These are phyloP conservation scores for Penicillium crystallinum DNA, from an alignment of 495 filamentous ascomycete genomes.

Conservation along the genomic window DNA sequence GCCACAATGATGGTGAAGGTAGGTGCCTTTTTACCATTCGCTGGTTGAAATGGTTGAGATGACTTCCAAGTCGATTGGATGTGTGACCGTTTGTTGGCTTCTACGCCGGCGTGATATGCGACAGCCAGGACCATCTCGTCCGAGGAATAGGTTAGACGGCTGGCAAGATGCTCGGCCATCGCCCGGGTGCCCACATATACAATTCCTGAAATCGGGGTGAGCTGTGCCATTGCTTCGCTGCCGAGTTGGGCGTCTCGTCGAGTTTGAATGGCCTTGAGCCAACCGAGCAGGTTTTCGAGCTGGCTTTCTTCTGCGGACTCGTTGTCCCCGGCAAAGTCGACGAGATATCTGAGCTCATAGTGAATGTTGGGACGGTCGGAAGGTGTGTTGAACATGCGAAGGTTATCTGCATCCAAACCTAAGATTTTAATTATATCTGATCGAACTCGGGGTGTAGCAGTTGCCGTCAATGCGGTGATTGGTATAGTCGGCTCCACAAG, in stretches of 20 bases:
- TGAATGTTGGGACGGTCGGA: slow-evolving; percentile 82
- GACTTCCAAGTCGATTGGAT: slow-evolving; percentile 67
- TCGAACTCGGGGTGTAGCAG: slow-evolving; percentile 74
- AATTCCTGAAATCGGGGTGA: slow-evolving; percentile 69
- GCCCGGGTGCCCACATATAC: slow-evolving; percentile 81
- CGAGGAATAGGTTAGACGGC: slow-evolving; percentile 18
- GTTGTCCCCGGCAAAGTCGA: slow-evolving; percentile 40
- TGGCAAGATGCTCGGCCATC: slow-evolving; percentile 70
- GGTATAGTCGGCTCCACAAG: slow-evolving; percentile 76
- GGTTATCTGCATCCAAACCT: slow-evolving; percentile 51
- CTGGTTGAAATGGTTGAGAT: slow-evolving; percentile 40
- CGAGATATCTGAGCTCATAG: slow-evolving; percentile 85
- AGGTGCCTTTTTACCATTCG: slow-evolving; percentile 9
- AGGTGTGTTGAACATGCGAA: slow-evolving; percentile 76
- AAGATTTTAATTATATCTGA: slow-evolving; percentile 74
- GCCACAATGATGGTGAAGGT: slow-evolving; percentile 89
- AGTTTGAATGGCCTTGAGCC: slow-evolving; percentile 65
- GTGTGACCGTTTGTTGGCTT: slow-evolving; percentile 34
- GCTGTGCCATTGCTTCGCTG: slow-evolving; percentile 43
- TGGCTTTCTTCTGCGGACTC: slow-evolving; percentile 34
- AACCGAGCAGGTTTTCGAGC: slow-evolving; percentile 62
- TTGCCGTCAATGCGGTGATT: slow-evolving; percentile 87
- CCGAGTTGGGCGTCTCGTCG: slow-evolving; percentile 49
- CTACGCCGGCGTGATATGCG: slow-evolving; percentile 49
- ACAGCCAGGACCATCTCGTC: slow-evolving; percentile 39